A percentile compares a stretch with the other conserved stretches of the same genome.
Conservation (phyloP, 2,329 filamentous ascomycete species). For the Diplocarpon rosae region DNA sequence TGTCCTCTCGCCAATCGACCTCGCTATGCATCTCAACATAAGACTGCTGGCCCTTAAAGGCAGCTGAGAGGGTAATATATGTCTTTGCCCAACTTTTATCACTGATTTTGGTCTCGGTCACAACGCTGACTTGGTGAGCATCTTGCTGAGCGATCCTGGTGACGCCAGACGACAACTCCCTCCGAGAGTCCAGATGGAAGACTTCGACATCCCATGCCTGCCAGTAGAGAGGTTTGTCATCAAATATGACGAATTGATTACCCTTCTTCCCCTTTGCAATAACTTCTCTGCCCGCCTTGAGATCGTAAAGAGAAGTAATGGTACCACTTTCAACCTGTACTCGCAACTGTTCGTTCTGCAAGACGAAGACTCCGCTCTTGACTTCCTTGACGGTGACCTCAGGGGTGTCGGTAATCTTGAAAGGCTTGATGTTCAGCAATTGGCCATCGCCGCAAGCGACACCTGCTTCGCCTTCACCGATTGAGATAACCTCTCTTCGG, state of each 20-base stretch:
- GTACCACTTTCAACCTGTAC: slow-evolving; percentile 63
- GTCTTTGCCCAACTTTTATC: slow-evolving; percentile 78
- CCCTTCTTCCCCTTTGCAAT: slow-evolving; percentile 64
- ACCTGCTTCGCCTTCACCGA: slow-evolving; percentile 42
- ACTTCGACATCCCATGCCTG: slow-evolving; percentile 98
- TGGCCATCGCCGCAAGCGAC: slow-evolving; percentile 47
- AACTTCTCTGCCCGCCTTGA: slow-evolving; percentile 61
- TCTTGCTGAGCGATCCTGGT: slow-evolving; percentile 63
- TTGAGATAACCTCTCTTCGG: slow-evolving; percentile 60
- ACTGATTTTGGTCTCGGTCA: slow-evolving; percentile 79
- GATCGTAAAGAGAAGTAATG: slow-evolving; percentile 78
- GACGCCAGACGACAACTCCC: slow-evolving; percentile 58
- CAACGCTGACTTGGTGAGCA: slow-evolving; percentile 66
- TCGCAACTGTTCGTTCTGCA: slow-evolving; percentile 67
- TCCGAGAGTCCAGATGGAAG: slow-evolving; percentile 79
- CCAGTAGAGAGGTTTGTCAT: slow-evolving; percentile 96
- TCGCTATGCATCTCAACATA: slow-evolving; percentile 71
- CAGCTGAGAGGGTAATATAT: slow-evolving; percentile 67
- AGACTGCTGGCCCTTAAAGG: slow-evolving; percentile 51
- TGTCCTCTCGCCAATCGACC: slow-evolving; percentile 94
- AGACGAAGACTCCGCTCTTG: slow-evolving; percentile 55
- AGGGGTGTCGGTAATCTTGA: slow-evolving; percentile 36
- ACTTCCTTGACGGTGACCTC: slow-evolving; percentile 42
- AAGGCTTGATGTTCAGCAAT: slow-evolving; percentile 38
- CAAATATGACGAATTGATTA: slow-evolving; percentile 88